Evolutionary conservation across 495 filamentous ascomycete genomes (phyloP).

Genomic region (Penicillium alfredii): DNA sequence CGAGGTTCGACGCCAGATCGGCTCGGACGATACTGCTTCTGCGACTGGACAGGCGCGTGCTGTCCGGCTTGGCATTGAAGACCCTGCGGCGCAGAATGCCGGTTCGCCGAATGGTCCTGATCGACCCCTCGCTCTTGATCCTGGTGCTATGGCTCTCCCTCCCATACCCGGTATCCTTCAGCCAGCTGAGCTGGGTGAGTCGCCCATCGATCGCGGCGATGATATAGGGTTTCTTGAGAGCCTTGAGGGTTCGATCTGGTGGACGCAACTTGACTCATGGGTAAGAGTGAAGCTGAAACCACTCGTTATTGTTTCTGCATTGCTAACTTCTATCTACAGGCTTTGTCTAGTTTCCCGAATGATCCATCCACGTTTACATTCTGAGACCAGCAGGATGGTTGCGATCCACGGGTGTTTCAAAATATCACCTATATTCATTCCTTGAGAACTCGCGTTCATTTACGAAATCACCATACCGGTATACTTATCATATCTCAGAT

Average conservation of each 20-base stretch:
- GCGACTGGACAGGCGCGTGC: slow-evolving; percentile 2
- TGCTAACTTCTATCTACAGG: slow-evolving; percentile 12
- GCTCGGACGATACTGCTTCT: slow-evolving; percentile 9
- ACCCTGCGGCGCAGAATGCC: slow-evolving; percentile 1
- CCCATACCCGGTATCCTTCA: slow-evolving; percentile 11
- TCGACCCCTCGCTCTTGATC: slow-evolving; percentile 8
- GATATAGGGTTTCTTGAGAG: slow-evolving; percentile 23
- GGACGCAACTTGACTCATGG: slow-evolving; percentile 30
- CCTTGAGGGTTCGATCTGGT: slow-evolving; percentile 27
- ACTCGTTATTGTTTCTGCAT: not conserved
- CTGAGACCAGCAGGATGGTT: not conserved
- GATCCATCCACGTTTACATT: slow-evolving; percentile 18
- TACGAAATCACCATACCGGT: no score
- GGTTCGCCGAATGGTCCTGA: slow-evolving; percentile 1
- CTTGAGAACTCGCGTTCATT: no score
- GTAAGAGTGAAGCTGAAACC: slow-evolving; percentile 10
- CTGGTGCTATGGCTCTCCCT: slow-evolving; percentile 15
- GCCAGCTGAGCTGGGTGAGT: slow-evolving; percentile 12
- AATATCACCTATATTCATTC: no score
- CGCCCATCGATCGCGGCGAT: slow-evolving; percentile 15
- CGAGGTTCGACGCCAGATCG: slow-evolving; percentile 38
- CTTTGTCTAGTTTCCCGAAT: slow-evolving; percentile 21
- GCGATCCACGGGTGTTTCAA: not conserved
- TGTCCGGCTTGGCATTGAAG: not conserved
- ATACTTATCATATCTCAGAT: no score